Evolutionary conservation across 768 basidiomycete genomes (phyloP).

Genomic region (Boletus speciosus): DNA sequence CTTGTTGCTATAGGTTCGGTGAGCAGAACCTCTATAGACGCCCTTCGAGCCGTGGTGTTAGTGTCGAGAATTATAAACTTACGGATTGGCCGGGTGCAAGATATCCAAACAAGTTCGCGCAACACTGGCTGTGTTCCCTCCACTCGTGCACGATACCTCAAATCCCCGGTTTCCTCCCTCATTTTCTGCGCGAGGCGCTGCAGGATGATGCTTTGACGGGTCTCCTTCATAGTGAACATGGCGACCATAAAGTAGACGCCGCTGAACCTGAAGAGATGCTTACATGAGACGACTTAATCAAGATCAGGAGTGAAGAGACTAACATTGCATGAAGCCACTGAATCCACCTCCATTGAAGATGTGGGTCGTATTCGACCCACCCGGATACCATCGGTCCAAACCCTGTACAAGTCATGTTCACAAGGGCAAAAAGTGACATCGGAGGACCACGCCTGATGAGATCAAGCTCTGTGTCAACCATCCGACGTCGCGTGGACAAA

Average conservation of each 20-base stretch:
- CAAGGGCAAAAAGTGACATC: conserved; percentile 67
- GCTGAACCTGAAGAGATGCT: conserved; percentile 40
- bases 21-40: conserved; percentile 13
- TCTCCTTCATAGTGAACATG: conserved; percentile 62
- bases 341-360: conserved; percentile 75
- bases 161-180: conserved; percentile 64
- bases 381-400: conserved; percentile 62
- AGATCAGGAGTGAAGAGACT: conserved; percentile 7
- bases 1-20: conserved; percentile 67
- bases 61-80: conserved; percentile 26
- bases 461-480: background rate
- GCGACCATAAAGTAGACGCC: conserved; percentile 50
- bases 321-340: conserved; percentile 76
- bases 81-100: conserved; percentile 71
- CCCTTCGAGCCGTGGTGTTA: background rate
- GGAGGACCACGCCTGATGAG: conserved; percentile 60
- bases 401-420: conserved; percentile 59
- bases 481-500: background rate
- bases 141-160: conserved; percentile 55
- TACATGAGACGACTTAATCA: background rate
- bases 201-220: conserved; percentile 67
- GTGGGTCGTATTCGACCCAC: conserved; percentile 59
- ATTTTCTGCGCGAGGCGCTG: conserved; percentile 56
- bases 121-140: conserved; percentile 61
- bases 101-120: conserved; percentile 56